Evolutionary conservation across 2,329 filamentous ascomycete species (phyloP), one percentile per base, ranked within the genome.

Genomic region (Colletotrichum cereale): DNA sequence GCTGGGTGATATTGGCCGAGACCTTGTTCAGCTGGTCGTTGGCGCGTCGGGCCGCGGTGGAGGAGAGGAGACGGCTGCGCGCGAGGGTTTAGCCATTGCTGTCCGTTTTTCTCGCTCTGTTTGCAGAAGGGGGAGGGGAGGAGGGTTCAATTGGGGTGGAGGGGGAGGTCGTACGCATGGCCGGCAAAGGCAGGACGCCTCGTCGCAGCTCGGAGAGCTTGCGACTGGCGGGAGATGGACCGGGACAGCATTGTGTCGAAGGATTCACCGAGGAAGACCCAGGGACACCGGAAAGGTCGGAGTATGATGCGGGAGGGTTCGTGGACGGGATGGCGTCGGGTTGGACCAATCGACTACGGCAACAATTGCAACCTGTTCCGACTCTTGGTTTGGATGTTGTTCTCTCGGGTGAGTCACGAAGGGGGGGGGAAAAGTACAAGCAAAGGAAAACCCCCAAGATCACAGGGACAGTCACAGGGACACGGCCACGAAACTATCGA

Each of bases 1-100:
- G 96, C 84, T 98, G 95, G 34, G 96, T 99, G 85, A 99, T 96
- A 80, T 86, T 82, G 73, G 90, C 86, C 73, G 95, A 98, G 80
- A 96, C 87, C 82, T 90, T 94, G 88, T 99, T 99, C 81, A 97
- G 89, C 77, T 86, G 82, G 70, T 89, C 84, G 71, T 90, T 84
- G 75, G 81, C 78, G 75, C 79, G 84, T 73, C 84, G 82, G 75
- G 85, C 79, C 38, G 86, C 77, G 24, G 88, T 88, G 55, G 84
- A 82, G 50, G 86, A 88, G 64, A 90, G 80, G 73, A 84, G 80
- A 65, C 88, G 87, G 69, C 86, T 88, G 72, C n/a, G 26, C 36
- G 36, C 74, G 1, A 24, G 42, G 21, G 11, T 44, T 74, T 53
- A 74, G 74, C 53, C 34, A 53, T 62, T 67, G 47, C 14, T 18